Conservation (phyloP, 495 filamentous ascomycete species). For the Xylaria intraflava region DNA sequence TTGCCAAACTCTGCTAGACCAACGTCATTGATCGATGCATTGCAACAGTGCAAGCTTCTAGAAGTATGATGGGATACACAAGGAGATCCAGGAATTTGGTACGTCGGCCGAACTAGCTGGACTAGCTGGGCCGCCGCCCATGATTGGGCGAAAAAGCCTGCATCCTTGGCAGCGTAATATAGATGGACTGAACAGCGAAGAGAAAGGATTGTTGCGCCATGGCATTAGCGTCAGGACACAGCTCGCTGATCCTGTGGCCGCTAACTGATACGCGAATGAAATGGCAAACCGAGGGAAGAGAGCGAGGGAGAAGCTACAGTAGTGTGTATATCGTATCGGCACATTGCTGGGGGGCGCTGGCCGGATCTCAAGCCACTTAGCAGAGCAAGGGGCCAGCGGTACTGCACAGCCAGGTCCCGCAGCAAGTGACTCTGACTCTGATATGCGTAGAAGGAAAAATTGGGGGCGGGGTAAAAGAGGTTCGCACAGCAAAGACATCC, state of each 20-base stretch:
- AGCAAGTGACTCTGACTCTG: background rate
- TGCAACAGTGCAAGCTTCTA: slow-evolving; percentile 18
- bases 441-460: background rate
- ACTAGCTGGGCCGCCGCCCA: slow-evolving; percentile 12
- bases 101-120: slow-evolving; percentile 14
- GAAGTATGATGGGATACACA: slow-evolving; percentile 22
- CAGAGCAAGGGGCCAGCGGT: background rate
- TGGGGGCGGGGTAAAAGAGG: background rate
- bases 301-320: background rate
- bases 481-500: background rate
- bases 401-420: background rate
- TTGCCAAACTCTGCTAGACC: background rate
- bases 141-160: slow-evolving; percentile 20
- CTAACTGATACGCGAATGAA: slow-evolving; percentile 1
- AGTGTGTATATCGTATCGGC: too few relatives aligned
- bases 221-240: slow-evolving; percentile 14
- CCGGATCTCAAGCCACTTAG: background rate
- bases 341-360: background rate
- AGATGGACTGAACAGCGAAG: slow-evolving; percentile 4
- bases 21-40: slow-evolving; percentile 7
- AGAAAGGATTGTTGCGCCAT: slow-evolving; percentile 8
- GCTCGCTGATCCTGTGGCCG: slow-evolving; percentile 9
- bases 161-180: slow-evolving; percentile 12
- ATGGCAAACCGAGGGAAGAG: background rate
- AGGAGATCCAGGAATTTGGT: slow-evolving; percentile 18